Conservation (phyloP, 2,329 filamentous ascomycete species). For the Fusarium duplospermum region DNA sequence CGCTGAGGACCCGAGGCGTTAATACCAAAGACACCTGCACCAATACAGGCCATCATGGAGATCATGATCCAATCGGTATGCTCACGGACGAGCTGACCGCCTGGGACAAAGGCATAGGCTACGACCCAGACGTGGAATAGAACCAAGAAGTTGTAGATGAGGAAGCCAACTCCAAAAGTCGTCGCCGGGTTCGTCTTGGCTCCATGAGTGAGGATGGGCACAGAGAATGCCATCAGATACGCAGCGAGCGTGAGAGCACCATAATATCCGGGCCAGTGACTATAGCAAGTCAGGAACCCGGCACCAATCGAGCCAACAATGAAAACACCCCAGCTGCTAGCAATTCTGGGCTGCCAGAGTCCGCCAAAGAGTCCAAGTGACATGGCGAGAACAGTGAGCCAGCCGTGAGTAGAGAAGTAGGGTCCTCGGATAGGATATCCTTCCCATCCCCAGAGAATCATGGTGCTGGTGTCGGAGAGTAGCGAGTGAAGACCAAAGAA, state of each 20-base stretch:
- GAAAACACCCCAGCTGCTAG: slow-evolving; percentile 83
- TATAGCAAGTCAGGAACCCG: slow-evolving; percentile 78
- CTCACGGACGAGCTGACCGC: slow-evolving; percentile 90
- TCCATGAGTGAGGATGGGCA: slow-evolving; percentile 80
- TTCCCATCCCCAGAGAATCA: slow-evolving; percentile 99
- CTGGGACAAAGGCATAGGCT: slow-evolving; percentile 96
- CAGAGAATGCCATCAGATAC: slow-evolving; percentile 84
- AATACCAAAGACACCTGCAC: slow-evolving; percentile 83
- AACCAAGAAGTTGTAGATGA: slow-evolving; percentile 92
- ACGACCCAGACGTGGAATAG: slow-evolving; percentile 99
- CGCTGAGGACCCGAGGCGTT: slow-evolving; percentile 61
- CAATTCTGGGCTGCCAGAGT: slow-evolving; percentile 76
- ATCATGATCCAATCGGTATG: slow-evolving; percentile 97
- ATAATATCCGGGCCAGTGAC: slow-evolving; percentile 90
- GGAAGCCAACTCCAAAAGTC: slow-evolving; percentile 89
- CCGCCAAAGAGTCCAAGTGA: slow-evolving; percentile 81
- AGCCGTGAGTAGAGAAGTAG: slow-evolving; percentile 88
- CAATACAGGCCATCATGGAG: slow-evolving; percentile 85
- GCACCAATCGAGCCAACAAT: slow-evolving; percentile 84
- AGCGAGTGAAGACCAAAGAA: slow-evolving; percentile 93
- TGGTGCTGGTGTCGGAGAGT: slow-evolving; percentile 96
- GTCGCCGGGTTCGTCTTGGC: slow-evolving; percentile 80
- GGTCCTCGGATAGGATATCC: slow-evolving; percentile 93
- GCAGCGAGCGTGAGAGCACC: slow-evolving; percentile 80
- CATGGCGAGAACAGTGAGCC: slow-evolving; percentile 89